phyloP scores from a whole-genome alignment of 495 filamentous ascomycete genomes.

The Neurospora tetrasperma region DNA sequence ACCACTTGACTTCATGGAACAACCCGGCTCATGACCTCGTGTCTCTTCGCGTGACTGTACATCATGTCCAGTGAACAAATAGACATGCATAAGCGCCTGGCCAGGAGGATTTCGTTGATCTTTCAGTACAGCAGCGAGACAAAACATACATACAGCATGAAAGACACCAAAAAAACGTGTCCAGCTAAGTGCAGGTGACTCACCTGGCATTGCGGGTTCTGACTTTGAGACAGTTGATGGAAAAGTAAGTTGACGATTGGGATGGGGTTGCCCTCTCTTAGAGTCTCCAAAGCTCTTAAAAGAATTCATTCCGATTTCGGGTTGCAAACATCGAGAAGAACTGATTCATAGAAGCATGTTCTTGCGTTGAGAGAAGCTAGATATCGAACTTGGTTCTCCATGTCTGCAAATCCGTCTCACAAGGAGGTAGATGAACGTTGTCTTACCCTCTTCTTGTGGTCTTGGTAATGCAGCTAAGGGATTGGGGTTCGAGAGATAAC shows the following conservation, averaged over 20 bases:
- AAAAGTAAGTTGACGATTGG: background rate
- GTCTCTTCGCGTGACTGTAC: background rate
- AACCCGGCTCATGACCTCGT: background rate
- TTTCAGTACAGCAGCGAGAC: background rate
- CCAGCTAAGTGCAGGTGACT: background rate
- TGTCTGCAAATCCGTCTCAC: background rate
- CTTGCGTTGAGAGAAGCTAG: background rate
- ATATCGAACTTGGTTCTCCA: background rate
- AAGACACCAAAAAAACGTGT: background rate
- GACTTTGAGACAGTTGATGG: background rate
- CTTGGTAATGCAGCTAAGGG: background rate
- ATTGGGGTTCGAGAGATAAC: background rate
- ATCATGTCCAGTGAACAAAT: background rate
- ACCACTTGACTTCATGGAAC: background rate
- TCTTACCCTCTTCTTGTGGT: background rate
- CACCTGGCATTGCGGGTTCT: background rate
- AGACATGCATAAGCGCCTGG: background rate
- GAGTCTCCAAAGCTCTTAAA: background rate
- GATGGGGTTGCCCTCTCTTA: background rate
- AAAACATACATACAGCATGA: background rate
- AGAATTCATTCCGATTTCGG: background rate
- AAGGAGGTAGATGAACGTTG: background rate
- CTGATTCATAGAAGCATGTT: background rate
- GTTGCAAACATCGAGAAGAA: background rate
- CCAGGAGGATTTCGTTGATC: background rate